Conservation (phyloP, 192 early-diverging fungal species). For the Backusella mclennaniae region DNA sequence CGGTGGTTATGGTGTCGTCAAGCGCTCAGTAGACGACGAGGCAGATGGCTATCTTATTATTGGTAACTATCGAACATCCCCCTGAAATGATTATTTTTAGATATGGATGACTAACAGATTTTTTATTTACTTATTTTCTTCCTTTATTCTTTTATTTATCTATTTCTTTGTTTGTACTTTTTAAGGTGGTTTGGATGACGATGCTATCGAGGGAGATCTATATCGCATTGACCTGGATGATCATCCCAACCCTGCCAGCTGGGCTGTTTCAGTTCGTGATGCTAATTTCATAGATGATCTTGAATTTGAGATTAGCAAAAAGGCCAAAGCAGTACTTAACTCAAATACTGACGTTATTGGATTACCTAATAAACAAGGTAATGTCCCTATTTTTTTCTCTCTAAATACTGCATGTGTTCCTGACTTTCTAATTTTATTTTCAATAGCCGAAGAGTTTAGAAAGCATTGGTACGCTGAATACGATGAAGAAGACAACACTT, state of each 20-base stretch:
- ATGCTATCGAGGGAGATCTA: slow-evolving; percentile 22
- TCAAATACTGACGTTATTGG: slow-evolving; percentile 28
- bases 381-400: background rate
- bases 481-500: slow-evolving; percentile 20
- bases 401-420: background rate
- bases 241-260: slow-evolving; percentile 8
- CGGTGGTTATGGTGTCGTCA: slow-evolving; percentile 1
- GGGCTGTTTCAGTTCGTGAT: slow-evolving; percentile 27
- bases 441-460: slow-evolving; percentile 31
- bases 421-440: background rate
- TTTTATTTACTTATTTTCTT: background rate
- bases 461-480: slow-evolving; percentile 24
- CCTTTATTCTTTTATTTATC: background rate
- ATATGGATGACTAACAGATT: background rate
- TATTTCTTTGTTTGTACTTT: background rate
- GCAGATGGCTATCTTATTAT: slow-evolving; percentile 35
- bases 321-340: slow-evolving; percentile 33
- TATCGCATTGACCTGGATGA: slow-evolving; percentile 7
- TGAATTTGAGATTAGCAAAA: slow-evolving; percentile 3
- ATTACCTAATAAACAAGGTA: slow-evolving; percentile 31
- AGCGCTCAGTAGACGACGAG: slow-evolving; percentile 3
- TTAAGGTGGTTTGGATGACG: slow-evolving; percentile 32
- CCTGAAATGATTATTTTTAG: slow-evolving; percentile 5
- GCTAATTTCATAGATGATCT: slow-evolving; percentile 25
- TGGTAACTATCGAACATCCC: slow-evolving; percentile 14